These are phyloP conservation scores for Epichloe sp. DNA, from an alignment of 2,329 filamentous ascomycete genomes.

Conservation along the genomic window DNA sequence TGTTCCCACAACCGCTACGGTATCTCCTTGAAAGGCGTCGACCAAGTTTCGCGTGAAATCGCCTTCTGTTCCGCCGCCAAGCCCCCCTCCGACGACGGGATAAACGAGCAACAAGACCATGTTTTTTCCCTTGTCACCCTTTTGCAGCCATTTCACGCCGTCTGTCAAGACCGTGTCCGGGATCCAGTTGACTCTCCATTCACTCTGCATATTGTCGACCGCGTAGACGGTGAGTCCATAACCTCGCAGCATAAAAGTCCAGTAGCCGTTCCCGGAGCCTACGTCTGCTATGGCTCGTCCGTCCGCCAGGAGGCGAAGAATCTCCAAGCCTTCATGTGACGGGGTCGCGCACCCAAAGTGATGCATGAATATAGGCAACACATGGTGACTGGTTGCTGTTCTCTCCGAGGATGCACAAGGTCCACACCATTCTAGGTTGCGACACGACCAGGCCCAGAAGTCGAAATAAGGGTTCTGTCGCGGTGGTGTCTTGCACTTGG, in stretches of 20 bases:
- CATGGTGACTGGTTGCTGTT: slow-evolving; percentile 48
- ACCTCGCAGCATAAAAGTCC: slow-evolving; percentile 55
- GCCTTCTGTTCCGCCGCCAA: slow-evolving; percentile 47
- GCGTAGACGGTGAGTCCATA: slow-evolving; percentile 42
- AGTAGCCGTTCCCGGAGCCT: slow-evolving; percentile 63
- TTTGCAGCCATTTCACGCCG: slow-evolving; percentile 43
- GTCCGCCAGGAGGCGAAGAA: slow-evolving; percentile 43
- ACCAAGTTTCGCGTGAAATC: slow-evolving; percentile 53
- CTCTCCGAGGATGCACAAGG: slow-evolving; percentile 38
- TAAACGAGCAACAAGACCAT: slow-evolving; percentile 59
- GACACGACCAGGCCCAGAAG: slow-evolving; percentile 53
- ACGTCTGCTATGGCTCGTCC: slow-evolving; percentile 48
- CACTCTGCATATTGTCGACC: slow-evolving; percentile 54
- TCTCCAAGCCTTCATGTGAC: slow-evolving; percentile 49
- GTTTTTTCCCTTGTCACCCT: slow-evolving; percentile 35
- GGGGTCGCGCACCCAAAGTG: slow-evolving; percentile 66
- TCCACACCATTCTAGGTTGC: slow-evolving; percentile 52
- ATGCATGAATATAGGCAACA: slow-evolving; percentile 63
- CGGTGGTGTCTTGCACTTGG: slow-evolving; percentile 31
- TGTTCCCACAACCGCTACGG: slow-evolving; percentile 58
- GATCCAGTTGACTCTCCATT: slow-evolving; percentile 59
- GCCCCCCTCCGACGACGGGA: slow-evolving; percentile 49
- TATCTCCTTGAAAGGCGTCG: slow-evolving; percentile 47
- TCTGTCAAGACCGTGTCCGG: slow-evolving; percentile 50
- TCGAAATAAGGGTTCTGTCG: slow-evolving; percentile 52